Base-by-base conservation (phyloP, 164 flowering plant species). In the Kalanchoe fedtschenkoi region DNA sequence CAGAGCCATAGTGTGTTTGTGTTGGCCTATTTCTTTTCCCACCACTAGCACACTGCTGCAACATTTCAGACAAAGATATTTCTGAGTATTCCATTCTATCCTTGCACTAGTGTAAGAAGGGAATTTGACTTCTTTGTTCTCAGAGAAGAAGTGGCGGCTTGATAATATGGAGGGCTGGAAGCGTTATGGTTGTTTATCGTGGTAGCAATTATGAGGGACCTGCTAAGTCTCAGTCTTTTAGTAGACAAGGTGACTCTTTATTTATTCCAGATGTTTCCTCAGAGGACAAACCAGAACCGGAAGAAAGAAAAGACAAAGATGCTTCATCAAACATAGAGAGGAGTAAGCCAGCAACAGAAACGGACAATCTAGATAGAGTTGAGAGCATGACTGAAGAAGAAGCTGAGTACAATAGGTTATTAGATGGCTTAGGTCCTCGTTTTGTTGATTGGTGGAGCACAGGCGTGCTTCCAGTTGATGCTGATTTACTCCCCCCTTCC, bases 361-460 rank as follows among this genome's bases (percentile, higher is more conserved):
- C 65, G 19, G 62, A 21, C 55, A 70, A 22, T 66, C 63, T 67
- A 21, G 58, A 13, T 28, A 68, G 53, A 35, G 70, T 14, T 51
- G 70, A 76, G 64, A 81, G 56, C 69, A 71, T 83, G 83, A 80
- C 91, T 14, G 83, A 70, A 71, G 99, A 88, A 72, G 95, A 91
- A 76, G 66, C 69, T 42, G 96, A 88, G 65, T 88, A 68, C 71
- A 83, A 86, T 71, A 74, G 74, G 29, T 69, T 91, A 54, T 75
- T 95, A 35, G 96, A 91, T 77, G 91, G 82, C 41, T 72, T 91
- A 68, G 99, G 99, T 67, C 96, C 99, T 69, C 93, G 99, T 28
- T 95, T 88, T 79, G 78, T 75, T 58, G 97, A 95, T 63, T 95
- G 97, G 97, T 95, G 99, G 99, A 97, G 97, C 38, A 91, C 90